These are phyloP conservation scores for Zygosaccharomyces siamensis DNA, from an alignment of 805 yeast species.

Conservation along the genomic window DNA sequence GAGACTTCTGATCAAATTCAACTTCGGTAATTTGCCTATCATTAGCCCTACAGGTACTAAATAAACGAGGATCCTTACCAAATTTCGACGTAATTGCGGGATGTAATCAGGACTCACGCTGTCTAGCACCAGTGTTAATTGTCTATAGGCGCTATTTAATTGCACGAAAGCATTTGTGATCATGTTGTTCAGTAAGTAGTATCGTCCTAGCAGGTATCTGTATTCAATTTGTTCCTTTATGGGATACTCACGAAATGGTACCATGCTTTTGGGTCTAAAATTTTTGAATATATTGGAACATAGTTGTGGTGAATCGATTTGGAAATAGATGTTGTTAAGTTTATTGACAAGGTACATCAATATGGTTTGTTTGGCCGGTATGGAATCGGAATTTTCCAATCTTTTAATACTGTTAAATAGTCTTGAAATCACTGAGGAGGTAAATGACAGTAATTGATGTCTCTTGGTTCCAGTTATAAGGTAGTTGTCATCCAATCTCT, in stretches of 20 bases:
- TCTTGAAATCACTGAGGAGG: conserved; percentile 51
- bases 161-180: conserved; percentile 49
- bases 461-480: conserved; percentile 19
- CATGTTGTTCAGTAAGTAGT: conserved; percentile 49
- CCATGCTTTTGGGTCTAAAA: conserved; percentile 54
- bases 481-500: conserved; percentile 22
- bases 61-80: conserved; percentile 41
- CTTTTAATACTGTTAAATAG: conserved; percentile 59
- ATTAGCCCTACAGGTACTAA: conserved; percentile 50
- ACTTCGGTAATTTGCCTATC: conserved; percentile 50
- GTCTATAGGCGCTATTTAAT: conserved; percentile 48
- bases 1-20: conserved; percentile 22
- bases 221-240: conserved; percentile 49
- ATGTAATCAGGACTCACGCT: conserved; percentile 1
- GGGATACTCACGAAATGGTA: conserved; percentile 42
- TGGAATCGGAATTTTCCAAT: background rate
- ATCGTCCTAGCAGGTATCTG: conserved; percentile 52
- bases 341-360: conserved; percentile 49
- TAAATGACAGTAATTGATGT: conserved; percentile 41
- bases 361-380: conserved; percentile 42
- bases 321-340: conserved; percentile 54
- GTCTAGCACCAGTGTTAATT: conserved; percentile 32
- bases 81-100: conserved; percentile 18
- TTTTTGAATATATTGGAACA: conserved; percentile 35
- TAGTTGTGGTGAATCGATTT: conserved; percentile 35